These are phyloP conservation scores for Cynara cardunculus DNA, from an alignment of 129 eudicot species.

Conservation along the genomic window DNA sequence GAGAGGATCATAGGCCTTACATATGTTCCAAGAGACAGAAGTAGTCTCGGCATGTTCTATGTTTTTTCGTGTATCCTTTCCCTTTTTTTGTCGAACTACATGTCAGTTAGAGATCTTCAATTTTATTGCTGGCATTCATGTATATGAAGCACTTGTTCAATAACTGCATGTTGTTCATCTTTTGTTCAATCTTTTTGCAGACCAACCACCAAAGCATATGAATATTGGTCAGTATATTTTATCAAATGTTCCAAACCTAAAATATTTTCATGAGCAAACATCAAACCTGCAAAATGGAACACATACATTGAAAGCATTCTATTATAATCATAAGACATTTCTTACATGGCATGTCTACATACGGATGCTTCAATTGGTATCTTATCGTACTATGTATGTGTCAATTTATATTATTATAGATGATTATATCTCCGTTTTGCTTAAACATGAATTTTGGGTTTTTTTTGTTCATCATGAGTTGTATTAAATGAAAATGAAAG, in stretches of 20 bases:
- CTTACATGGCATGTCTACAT: no score
- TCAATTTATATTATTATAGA: no score
- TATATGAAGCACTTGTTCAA: not conserved
- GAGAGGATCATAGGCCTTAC: no score
- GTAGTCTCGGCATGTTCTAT: slow-evolving; percentile 35
- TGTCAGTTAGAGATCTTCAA: slow-evolving; percentile 8
- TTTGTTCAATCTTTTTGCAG: slow-evolving; percentile 38
- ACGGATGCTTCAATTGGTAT: no score
- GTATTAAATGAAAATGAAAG: no score
- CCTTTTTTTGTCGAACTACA: not conserved
- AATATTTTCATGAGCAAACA: slow-evolving; percentile 49
- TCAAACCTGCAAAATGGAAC: slow-evolving; percentile 52
- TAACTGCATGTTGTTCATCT: not conserved
- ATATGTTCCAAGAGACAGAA: no score
- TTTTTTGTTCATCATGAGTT: no score
- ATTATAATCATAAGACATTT: no score
- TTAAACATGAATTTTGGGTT: no score
- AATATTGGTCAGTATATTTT: slow-evolving; percentile 72
- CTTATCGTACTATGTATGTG: no score
- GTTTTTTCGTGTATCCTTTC: not conserved
- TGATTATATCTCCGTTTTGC: no score
- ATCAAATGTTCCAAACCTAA: slow-evolving; percentile 74
- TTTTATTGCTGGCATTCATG: not conserved
- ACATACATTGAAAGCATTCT: slow-evolving; percentile 66
- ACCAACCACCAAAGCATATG: slow-evolving; percentile 63